Evolutionary conservation across 2,329 filamentous ascomycete species (phyloP).

Genomic region (Aspergillus eucalypticola): DNA sequence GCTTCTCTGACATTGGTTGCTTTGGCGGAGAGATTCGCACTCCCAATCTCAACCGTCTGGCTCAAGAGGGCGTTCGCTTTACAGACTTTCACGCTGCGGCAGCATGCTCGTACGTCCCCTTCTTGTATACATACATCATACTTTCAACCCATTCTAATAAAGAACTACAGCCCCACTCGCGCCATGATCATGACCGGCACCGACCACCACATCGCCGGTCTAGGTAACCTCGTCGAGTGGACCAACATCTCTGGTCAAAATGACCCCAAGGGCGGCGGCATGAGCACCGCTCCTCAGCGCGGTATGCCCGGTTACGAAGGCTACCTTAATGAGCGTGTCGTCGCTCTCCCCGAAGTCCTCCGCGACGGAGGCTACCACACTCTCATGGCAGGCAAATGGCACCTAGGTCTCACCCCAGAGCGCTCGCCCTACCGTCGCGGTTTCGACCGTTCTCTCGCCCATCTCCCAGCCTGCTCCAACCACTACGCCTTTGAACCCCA

Average conservation of each 20-base stretch:
- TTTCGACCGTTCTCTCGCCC: conserved; percentile 61
- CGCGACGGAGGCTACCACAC: conserved; percentile 62
- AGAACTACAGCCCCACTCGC: conserved; percentile 51
- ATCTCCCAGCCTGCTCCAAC: conserved; percentile 62
- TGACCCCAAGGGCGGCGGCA: conserved; percentile 53
- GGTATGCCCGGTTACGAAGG: conserved; percentile 65
- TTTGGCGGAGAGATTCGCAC: conserved; percentile 64
- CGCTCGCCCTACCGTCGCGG: conserved; percentile 58
- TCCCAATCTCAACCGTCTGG: conserved; percentile 58
- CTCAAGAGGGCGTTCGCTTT: conserved; percentile 57
- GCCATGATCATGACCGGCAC: conserved; percentile 69
- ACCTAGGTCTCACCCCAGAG: conserved; percentile 61
- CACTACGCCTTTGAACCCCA: conserved; percentile 58
- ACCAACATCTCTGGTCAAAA: conserved; percentile 57
- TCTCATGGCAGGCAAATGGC: conserved; percentile 65
- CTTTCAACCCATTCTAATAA: background rate
- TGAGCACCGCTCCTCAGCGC: conserved; percentile 56
- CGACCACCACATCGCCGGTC: conserved; percentile 56
- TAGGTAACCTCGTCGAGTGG: conserved; percentile 62
- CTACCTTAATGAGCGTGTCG: conserved; percentile 62
- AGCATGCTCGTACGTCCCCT: conserved; percentile 54
- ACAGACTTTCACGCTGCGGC: conserved; percentile 67
- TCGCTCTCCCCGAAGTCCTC: conserved; percentile 59
- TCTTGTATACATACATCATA: background rate
- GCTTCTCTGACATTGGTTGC: conserved; percentile 61